phyloP scores from a whole-genome alignment of 2,329 filamentous ascomycete genomes.

The Nemania sp. region DNA sequence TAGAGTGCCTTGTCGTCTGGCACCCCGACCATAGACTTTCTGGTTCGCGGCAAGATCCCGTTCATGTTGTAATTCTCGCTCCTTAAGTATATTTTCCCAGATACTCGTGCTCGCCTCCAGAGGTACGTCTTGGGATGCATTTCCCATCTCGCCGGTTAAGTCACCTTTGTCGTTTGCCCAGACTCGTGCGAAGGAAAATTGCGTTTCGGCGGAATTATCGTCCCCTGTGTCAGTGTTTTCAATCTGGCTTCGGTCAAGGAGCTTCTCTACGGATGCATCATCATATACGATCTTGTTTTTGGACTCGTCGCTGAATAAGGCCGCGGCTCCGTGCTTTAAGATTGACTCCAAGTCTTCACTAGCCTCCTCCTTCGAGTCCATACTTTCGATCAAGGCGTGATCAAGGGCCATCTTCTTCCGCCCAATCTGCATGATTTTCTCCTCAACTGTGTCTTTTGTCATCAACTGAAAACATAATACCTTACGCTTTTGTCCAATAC shows the following conservation, averaged over 20 bases:
- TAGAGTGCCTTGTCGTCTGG: constrained; percentile 70
- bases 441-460: constrained; percentile 88
- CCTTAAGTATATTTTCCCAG: constrained; percentile 90
- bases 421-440: constrained; percentile 96
- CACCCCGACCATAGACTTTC: constrained; percentile 86
- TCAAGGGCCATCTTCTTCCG: constrained; percentile 96
- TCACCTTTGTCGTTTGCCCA: constrained; percentile 86
- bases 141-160: constrained; percentile 72
- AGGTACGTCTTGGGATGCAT: constrained; percentile 63
- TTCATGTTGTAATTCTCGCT: constrained; percentile 83
- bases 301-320: constrained; percentile 82
- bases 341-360: constrained; percentile 87
- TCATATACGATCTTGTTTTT: constrained; percentile 86
- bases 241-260: constrained; percentile 87
- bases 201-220: constrained; percentile 76
- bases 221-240: constrained; percentile 76
- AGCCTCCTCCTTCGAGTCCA: constrained; percentile 85
- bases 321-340: constrained; percentile 85
- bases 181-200: constrained; percentile 90
- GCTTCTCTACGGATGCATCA: constrained; percentile 81
- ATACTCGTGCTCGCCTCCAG: constrained; percentile 72
- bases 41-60: constrained; percentile 75
- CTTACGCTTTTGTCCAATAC: constrained; percentile 96
- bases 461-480: constrained; percentile 96
- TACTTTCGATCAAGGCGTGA: constrained; percentile 91